Evolutionary conservation across 805 yeast species (phyloP), one percentile per base, ranked within the genome.

Genomic region (Pichia occidentalis): DNA sequence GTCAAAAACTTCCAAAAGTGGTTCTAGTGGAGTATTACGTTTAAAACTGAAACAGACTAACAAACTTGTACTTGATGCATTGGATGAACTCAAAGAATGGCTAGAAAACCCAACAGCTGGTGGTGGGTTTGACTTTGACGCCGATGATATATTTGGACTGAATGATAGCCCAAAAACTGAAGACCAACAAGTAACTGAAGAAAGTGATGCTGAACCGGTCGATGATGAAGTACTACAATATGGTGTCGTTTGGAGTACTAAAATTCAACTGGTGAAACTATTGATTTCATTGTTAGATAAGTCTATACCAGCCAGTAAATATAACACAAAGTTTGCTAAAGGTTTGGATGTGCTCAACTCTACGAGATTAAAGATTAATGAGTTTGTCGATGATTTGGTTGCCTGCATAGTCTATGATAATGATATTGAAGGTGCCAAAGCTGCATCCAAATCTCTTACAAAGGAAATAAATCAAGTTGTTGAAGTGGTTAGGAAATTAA

Each of bases 71-170:
- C 70, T 66, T 14, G 90, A 82, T 56, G 81, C 79, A 0, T 57
- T 72, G n/a, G 72, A 68, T 8, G 94, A 85, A 49, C 68, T 81
- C 35, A 74, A 65, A 16, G 85, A 75, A 41, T 84, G 90, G 85
- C 51, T 78, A 3, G 74, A 75, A 41, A 68, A 78, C 44, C 90
- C 88, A 0, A 17, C 31, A 4, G 20, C 25, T 18, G 61, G 61
- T 13, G 36, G 34, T n/a, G 42, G 29, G 11, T 36, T 30, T 11
- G 61, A 60, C 7, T 51, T 62, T 25, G 64, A 54, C 29, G 72
- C 67, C 32, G 70, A 63, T 8, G 77, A 75, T 56, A 78, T 77
- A 1, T 76, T 74, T 51, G 63, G 50, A 9, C 54, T 43, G 4
- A 52, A 51, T 14, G 50, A 51, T 7, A 59, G 49, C 3, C 39